Evolutionary conservation across 2,329 filamentous ascomycete species (phyloP).

Genomic region (Albifimbria verrucaria): DNA sequence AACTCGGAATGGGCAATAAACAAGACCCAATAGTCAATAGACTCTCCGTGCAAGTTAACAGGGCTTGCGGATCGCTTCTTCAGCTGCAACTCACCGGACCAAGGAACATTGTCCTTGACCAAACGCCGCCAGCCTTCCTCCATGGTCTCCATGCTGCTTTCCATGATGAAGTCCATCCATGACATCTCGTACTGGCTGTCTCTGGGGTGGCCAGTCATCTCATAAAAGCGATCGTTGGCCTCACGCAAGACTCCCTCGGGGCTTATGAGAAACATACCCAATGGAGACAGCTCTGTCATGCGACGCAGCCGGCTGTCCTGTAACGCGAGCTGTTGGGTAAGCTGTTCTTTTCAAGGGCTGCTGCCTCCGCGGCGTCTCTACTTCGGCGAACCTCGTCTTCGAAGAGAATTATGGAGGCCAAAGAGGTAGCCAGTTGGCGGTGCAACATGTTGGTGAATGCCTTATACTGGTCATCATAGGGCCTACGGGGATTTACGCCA

Average conservation of each 20-base stretch:
- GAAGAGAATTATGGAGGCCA: conserved; percentile 62
- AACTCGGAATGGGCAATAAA: conserved; percentile 32
- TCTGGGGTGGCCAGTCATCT: conserved; percentile 40
- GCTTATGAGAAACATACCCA: conserved; percentile 36
- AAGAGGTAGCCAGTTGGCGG: conserved; percentile 54
- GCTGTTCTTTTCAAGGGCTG: conserved; percentile 29
- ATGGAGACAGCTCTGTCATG: conserved; percentile 33
- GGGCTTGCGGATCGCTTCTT: conserved; percentile 20
- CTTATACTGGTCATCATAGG: conserved; percentile 67
- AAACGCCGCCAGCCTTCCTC: conserved; percentile 35
- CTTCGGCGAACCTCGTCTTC: conserved; percentile 60
- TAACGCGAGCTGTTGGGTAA: conserved; percentile 30
- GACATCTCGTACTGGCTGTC: conserved; percentile 35
- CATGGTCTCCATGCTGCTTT: conserved; percentile 27
- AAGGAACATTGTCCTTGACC: conserved; percentile 27
- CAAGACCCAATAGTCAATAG: conserved; percentile 42
- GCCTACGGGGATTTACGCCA: conserved; percentile 64
- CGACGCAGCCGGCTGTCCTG: conserved; percentile 31
- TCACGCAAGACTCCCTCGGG: conserved; percentile 38
- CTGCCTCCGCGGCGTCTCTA: conserved; percentile 29
- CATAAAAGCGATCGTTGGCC: conserved; percentile 44
- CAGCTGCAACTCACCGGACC: conserved; percentile 39
- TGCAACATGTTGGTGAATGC: conserved; percentile 48
- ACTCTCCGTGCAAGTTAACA: conserved; percentile 21
- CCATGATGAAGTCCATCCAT: conserved; percentile 37